phyloP scores from a whole-genome alignment of 2,329 filamentous ascomycete genomes.

The Fusarium subtropicale region DNA sequence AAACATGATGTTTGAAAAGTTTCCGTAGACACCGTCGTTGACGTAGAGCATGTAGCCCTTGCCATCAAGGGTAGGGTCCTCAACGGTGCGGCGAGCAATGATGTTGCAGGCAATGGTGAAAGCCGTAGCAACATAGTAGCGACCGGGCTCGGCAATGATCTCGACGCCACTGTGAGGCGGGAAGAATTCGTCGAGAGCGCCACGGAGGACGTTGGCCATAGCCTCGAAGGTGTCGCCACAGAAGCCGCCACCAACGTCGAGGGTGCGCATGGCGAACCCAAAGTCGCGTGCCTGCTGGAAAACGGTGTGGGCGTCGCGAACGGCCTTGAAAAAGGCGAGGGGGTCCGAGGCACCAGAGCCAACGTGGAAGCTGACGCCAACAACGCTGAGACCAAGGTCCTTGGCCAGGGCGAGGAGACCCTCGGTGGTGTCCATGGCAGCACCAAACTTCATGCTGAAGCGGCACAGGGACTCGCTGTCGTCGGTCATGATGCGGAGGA shows the following conservation, averaged over 20 bases:
- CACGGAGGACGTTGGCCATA: constrained; percentile 84
- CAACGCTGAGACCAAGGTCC: constrained; percentile 86
- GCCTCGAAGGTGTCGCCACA: constrained; percentile 89
- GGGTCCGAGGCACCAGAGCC: constrained; percentile 96
- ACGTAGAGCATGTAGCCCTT: constrained; percentile 96
- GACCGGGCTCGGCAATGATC: constrained; percentile 94
- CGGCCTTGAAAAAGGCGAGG: constrained; percentile 89
- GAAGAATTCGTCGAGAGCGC: constrained; percentile 88
- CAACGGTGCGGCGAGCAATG: constrained; percentile 91
- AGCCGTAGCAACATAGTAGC: constrained; percentile 93
- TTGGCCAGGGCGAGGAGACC: constrained; percentile 83
- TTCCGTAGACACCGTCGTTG: constrained; percentile 97
- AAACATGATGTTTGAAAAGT: constrained; percentile 99
- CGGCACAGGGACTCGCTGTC: constrained; percentile 95
- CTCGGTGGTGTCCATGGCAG: constrained; percentile 83
- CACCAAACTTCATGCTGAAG: constrained; percentile 97
- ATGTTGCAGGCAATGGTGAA: constrained; percentile 97
- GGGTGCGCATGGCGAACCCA: constrained; percentile 84
- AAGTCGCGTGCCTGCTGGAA: constrained; percentile 85
- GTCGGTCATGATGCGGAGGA: constrained; percentile 94
- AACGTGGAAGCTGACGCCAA: constrained; percentile 97
- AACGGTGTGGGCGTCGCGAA: constrained; percentile 86
- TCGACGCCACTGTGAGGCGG: constrained; percentile 76
- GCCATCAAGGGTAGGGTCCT: constrained; percentile 72
- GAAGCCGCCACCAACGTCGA: constrained; percentile 96